Evolutionary conservation across 2,329 filamentous ascomycete genomes (phyloP).

Genomic region (Dactylellina parvicollis): DNA sequence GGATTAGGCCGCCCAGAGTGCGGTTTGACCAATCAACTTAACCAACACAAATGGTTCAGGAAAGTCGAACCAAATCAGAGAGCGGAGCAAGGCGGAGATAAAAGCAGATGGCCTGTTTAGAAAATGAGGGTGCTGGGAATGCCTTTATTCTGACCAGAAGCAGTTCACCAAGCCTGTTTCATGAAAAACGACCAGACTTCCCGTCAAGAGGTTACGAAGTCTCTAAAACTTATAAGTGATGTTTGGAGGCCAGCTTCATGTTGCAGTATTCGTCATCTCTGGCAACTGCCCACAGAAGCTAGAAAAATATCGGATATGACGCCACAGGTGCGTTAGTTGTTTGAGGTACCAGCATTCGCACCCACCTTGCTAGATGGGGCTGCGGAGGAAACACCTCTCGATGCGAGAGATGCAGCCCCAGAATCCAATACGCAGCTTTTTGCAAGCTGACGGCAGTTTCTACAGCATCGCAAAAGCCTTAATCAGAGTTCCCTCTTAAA

Average conservation of each 20-base stretch:
- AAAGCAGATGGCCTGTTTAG: neutral
- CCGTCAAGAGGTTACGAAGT: neutral
- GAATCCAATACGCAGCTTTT: too few relatives aligned
- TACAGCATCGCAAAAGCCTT: too few relatives aligned
- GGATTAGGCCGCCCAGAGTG: neutral
- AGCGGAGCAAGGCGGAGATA: conserved; percentile 2
- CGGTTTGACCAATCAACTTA: neutral
- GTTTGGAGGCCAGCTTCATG: too few relatives aligned
- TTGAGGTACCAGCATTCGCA: neutral
- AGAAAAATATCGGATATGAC: too few relatives aligned
- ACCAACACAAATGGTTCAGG: conserved; percentile 5
- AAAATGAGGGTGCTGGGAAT: too few relatives aligned
- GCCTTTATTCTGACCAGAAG: neutral
- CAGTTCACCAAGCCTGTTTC: too few relatives aligned
- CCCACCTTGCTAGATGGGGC: neutral
- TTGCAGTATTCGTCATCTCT: too few relatives aligned
- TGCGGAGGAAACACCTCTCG: conserved; percentile 4
- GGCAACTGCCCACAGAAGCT: too few relatives aligned
- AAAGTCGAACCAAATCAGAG: conserved; percentile 13
- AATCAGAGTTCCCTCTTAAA: too few relatives aligned
- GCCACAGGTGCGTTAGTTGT: neutral
- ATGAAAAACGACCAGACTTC: neutral
- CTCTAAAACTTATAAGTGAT: neutral
- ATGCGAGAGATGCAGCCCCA: neutral
- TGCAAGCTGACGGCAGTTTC: conserved; percentile 5